These are phyloP conservation scores for Yarrowia porcina DNA, from an alignment of 805 yeast species.

Conservation along the genomic window DNA sequence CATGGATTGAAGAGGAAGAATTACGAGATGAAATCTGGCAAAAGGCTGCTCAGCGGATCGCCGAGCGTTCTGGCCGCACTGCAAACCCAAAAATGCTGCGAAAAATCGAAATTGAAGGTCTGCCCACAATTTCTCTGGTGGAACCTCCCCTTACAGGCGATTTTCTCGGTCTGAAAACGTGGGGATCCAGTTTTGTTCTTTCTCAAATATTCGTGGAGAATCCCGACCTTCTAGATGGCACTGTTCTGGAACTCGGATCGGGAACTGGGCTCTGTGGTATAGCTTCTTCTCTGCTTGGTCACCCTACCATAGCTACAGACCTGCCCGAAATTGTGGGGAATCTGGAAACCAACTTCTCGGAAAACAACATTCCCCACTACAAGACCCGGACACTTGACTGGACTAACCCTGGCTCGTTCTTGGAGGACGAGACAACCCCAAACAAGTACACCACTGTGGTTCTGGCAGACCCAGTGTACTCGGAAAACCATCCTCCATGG, in stretches of 20 bases:
- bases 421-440: slow-evolving; percentile 32
- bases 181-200: slow-evolving; percentile 87
- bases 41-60: slow-evolving; percentile 59
- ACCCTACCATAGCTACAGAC: slow-evolving; percentile 58
- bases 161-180: slow-evolving; percentile 85
- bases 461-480: slow-evolving; percentile 86
- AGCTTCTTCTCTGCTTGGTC: slow-evolving; percentile 54
- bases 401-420: slow-evolving; percentile 51
- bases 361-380: slow-evolving; percentile 44
- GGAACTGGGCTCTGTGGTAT: slow-evolving; percentile 95
- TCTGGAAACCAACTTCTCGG: slow-evolving; percentile 52
- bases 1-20: slow-evolving; percentile 45
- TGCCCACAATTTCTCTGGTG: slow-evolving; percentile 42
- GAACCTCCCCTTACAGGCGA: slow-evolving; percentile 90
- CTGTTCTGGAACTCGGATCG: slow-evolving; percentile 71
- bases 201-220: slow-evolving; percentile 47
- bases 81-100: slow-evolving; percentile 73
- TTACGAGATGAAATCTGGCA: slow-evolving; percentile 44
- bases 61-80: slow-evolving; percentile 81
- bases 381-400: slow-evolving; percentile 67
- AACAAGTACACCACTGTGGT: slow-evolving; percentile 56
- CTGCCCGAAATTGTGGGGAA: slow-evolving; percentile 74
- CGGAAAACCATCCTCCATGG: slow-evolving; percentile 74
- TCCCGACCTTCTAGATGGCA: slow-evolving; percentile 30
- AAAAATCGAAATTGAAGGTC: slow-evolving; percentile 48